phyloP scores from a whole-genome alignment of 2,329 filamentous ascomycete species.

The Aspergillus aculeatus region DNA sequence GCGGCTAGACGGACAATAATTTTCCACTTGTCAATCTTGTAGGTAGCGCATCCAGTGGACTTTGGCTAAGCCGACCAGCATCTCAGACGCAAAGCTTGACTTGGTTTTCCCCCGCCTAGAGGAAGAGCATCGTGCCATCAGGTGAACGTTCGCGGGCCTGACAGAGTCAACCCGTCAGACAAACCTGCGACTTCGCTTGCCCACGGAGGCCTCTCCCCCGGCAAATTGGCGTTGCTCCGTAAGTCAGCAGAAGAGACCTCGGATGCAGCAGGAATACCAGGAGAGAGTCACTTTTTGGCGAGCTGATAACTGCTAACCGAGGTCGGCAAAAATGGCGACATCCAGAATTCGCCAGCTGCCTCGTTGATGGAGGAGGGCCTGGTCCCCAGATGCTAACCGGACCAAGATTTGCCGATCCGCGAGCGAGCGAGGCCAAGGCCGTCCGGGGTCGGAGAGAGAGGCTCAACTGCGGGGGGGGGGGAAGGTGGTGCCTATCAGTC shows the following conservation, averaged over 20 bases:
- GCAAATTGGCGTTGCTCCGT: neutral
- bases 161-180: neutral
- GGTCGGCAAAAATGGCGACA: constrained; percentile 2
- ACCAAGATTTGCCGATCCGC: constrained; percentile 14
- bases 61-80: neutral
- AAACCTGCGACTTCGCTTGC: neutral
- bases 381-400: neutral
- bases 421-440: constrained; percentile 8
- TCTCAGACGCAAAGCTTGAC: neutral
- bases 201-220: neutral
- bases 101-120: neutral
- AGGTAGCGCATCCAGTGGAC: neutral
- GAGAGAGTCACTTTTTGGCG: neutral
- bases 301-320: constrained; percentile 2
- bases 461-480: constrained; percentile 14
- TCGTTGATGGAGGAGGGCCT: neutral
- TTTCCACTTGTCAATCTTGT: constrained; percentile 13
- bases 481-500: neutral
- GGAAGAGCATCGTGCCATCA: neutral
- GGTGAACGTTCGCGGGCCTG: neutral
- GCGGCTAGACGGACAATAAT: constrained; percentile 16
- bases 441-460: constrained; percentile 16
- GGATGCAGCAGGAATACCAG: neutral
- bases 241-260: neutral
- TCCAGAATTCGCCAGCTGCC: neutral